A percentile compares a stretch with the other conserved stretches of the same genome.
These are phyloP conservation scores for Aegilops tauschii DNA, from an alignment of 176 grass and related monocot genomes.

Conservation along the genomic window DNA sequence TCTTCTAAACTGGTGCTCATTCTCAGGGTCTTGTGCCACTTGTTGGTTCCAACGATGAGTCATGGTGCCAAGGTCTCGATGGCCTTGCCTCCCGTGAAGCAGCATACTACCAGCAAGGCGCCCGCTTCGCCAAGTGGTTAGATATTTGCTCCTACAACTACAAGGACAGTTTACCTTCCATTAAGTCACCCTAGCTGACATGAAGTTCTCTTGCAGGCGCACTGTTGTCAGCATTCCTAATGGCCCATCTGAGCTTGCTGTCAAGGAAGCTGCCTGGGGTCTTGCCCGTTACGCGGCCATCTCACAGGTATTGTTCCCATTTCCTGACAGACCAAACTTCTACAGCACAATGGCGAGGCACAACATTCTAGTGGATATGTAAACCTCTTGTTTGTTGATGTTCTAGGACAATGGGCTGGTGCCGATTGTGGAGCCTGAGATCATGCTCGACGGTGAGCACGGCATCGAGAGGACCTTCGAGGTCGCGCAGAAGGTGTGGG, in stretches of 20 bases:
- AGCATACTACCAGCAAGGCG: slow-evolving; percentile 93
- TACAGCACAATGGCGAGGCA: neutral
- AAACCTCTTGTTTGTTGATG: neutral
- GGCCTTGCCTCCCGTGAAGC: slow-evolving; percentile 93
- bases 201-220: slow-evolving; percentile 56
- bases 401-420: slow-evolving; percentile 92
- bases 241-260: slow-evolving; percentile 85
- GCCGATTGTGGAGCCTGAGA: slow-evolving; percentile 96
- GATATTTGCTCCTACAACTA: slow-evolving; percentile 5
- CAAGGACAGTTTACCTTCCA: neutral
- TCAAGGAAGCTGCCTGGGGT: slow-evolving; percentile 97
- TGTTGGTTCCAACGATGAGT: slow-evolving; percentile 87
- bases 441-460: slow-evolving; percentile 89
- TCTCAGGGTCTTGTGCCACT: slow-evolving; percentile 94
- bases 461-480: slow-evolving; percentile 87
- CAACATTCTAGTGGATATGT: neutral
- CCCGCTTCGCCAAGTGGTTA: slow-evolving; percentile 98
- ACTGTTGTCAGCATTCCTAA: slow-evolving; percentile 98
- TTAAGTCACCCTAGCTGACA: slow-evolving; percentile 9
- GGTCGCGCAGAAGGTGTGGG: slow-evolving; percentile 90
- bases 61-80: slow-evolving; percentile 98
- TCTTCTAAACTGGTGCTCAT: slow-evolving; percentile 1
- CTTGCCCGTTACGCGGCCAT: slow-evolving; percentile 96
- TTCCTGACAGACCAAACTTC: neutral
- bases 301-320: slow-evolving; percentile 58